phyloP scores from a whole-genome alignment of 495 filamentous ascomycete genomes.

The Trichocladium antarcticum region DNA sequence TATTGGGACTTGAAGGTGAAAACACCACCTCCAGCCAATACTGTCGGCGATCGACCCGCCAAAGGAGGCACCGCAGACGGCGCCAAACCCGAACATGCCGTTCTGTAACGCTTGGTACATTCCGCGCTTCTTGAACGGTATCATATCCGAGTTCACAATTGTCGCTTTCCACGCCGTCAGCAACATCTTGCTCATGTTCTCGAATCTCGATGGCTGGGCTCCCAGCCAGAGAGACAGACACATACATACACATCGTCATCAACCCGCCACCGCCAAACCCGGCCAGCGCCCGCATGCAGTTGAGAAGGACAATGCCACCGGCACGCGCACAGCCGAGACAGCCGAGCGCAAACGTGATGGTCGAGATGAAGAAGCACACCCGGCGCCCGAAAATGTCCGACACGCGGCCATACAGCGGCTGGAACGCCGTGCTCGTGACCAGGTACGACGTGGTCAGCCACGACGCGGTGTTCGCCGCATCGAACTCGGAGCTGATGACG shows the following conservation, averaged over 20 bases:
- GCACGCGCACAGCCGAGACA: constrained; percentile 40
- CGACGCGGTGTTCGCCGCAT: constrained; percentile 40
- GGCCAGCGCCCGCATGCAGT: constrained; percentile 38
- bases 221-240: no score
- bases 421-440: constrained; percentile 61
- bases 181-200: neutral
- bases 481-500: constrained; percentile 48
- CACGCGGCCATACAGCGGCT: constrained; percentile 36
- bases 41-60: constrained; percentile 40
- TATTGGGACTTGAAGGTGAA: constrained; percentile 42
- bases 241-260: constrained; percentile 46
- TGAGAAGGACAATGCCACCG: constrained; percentile 30
- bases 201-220: no score
- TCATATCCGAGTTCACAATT: constrained; percentile 56
- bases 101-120: constrained; percentile 59
- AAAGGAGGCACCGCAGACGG: constrained; percentile 39
- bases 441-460: constrained; percentile 72
- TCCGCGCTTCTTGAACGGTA: constrained; percentile 49
- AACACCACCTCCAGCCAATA: constrained; percentile 43
- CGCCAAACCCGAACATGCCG: constrained; percentile 47
- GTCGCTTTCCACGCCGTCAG: constrained; percentile 35
- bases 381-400: constrained; percentile 46
- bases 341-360: constrained; percentile 35
- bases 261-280: constrained; percentile 51
- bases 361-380: constrained; percentile 39